phyloP scores from a whole-genome alignment of 495 filamentous ascomycete species.

The Penicillium manginii region DNA sequence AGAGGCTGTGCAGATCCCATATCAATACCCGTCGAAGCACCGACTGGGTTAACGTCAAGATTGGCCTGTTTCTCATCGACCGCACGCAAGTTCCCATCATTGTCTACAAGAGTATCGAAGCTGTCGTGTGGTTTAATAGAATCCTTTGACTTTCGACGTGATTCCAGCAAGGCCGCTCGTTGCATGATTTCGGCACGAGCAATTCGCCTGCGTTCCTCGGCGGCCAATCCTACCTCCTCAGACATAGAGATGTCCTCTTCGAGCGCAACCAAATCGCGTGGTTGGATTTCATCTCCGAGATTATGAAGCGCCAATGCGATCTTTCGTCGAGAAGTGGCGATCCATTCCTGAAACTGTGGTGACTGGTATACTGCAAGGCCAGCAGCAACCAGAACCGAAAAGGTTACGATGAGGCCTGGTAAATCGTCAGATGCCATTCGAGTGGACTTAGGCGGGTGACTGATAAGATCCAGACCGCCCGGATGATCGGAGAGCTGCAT shows the following conservation, averaged over 20 bases:
- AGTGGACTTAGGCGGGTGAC: conserved; percentile 19
- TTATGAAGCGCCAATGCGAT: conserved; percentile 77
- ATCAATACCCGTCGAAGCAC: conserved; percentile 52
- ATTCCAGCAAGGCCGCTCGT: conserved; percentile 52
- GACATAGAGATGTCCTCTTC: conserved; percentile 55
- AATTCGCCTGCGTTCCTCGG: conserved; percentile 68
- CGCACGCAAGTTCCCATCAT: conserved; percentile 50
- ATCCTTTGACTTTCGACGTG: conserved; percentile 32
- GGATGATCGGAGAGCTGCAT: conserved; percentile 15
- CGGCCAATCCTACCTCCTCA: conserved; percentile 63
- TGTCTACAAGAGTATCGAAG: conserved; percentile 60
- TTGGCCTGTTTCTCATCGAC: conserved; percentile 14
- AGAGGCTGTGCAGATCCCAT: conserved; percentile 56
- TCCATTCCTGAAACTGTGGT: conserved; percentile 76
- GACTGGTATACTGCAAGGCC: conserved; percentile 86
- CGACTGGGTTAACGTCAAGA: conserved; percentile 16
- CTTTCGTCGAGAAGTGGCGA: conserved; percentile 75
- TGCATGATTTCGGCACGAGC: conserved; percentile 77
- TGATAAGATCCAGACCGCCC: conserved; percentile 44
- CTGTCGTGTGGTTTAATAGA: conserved; percentile 33
- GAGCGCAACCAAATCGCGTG: conserved; percentile 33
- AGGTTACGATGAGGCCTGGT: conserved; percentile 75
- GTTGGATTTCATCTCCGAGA: conserved; percentile 76
- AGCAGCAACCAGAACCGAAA: conserved; percentile 76
- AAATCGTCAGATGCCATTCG: conserved; percentile 12